Evolutionary conservation across 495 filamentous ascomycete genomes (phyloP), one percentile per base, ranked within the genome.

Genomic region (Clavariopsis aquatica): DNA sequence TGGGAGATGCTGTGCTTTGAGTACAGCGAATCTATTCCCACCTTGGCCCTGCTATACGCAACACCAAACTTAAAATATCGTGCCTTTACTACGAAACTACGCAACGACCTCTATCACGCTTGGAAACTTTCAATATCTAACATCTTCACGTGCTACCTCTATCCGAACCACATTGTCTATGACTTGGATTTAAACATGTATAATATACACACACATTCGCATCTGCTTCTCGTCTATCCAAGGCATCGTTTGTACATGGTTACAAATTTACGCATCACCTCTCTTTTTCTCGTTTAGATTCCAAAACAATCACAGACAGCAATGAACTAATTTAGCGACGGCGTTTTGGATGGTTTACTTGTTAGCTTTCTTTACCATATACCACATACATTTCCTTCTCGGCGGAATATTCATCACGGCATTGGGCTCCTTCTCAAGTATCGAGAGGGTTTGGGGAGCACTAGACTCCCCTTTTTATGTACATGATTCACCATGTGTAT

Each of bases 1-100:
- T 71, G 9, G 65, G 69, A 8, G 69, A 62, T 22, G 54, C 62
- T 7, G 69, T 71, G 38, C 38, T 58, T 20, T 58, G 55, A 58
- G 41, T 31, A 54, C 29, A 54, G 7, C 29, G 24, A 17, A 2
- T 31, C n/a, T 4, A 15, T 6, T 23, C 28, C 28, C 26, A 2
- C 49, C 3, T 9, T 26, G 15, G 49, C 8, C 23, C 7, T 24
- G 13, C 6, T 36, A 36, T 13, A 13, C 31, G 6, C 13, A 36
- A 36, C 31, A 36, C 6, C 31, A 13, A 47, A 47, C 17, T 6
- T 6, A 7, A 19, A 7, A 7, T 47, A 7, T 7, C 45, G 20
- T 19, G 20, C 2, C 47, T 23, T 49, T 2, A 5, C 23, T 49
- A 19, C 7, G 12, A 24, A 1, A 9, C 26, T 49, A 49, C 47